Percentiles rank a stretch among this genome's conserved stretches.
These are phyloP conservation scores for Lactarius psammicola DNA, from an alignment of 768 basidiomycete species.

Conservation along the genomic window DNA sequence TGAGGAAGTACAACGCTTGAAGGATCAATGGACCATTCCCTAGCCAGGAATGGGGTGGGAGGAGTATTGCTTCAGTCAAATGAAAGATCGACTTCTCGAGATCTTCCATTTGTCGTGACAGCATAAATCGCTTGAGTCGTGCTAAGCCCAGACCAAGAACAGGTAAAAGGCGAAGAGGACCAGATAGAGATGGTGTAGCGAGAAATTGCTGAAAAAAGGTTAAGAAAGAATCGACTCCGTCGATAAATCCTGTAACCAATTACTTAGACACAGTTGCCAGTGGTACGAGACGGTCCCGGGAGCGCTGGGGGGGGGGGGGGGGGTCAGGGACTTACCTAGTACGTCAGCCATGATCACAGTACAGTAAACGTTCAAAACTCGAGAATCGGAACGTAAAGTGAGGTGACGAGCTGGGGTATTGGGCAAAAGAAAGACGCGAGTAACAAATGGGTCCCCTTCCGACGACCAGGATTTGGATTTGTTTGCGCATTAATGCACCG, in stretches of 20 bases:
- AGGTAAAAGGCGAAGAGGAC: not conserved
- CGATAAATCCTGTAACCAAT: not conserved
- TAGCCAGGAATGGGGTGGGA: no score
- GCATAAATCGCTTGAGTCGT: not conserved
- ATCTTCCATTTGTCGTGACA: not conserved
- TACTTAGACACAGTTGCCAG: not conserved
- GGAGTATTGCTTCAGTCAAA: not conserved
- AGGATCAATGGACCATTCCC: no score
- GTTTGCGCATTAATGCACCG: no score
- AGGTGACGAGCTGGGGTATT: not conserved
- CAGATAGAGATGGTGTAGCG: not conserved
- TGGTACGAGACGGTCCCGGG: no score
- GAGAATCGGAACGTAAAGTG: not conserved
- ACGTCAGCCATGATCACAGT: not conserved
- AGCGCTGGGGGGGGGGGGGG: not conserved
- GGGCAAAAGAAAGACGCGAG: not conserved
- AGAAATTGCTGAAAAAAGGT: not conserved
- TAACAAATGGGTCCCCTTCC: not conserved
- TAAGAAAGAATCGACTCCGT: not conserved
- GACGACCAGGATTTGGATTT: not conserved
- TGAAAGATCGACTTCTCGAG: slow-evolving; percentile 1
- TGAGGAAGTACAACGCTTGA: no score
- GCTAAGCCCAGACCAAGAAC: not conserved
- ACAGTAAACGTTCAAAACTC: no score
- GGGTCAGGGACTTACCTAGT: not conserved